These are phyloP conservation scores for Quercus tomentella DNA, from an alignment of 331 rosid species.

Conservation along the genomic window DNA sequence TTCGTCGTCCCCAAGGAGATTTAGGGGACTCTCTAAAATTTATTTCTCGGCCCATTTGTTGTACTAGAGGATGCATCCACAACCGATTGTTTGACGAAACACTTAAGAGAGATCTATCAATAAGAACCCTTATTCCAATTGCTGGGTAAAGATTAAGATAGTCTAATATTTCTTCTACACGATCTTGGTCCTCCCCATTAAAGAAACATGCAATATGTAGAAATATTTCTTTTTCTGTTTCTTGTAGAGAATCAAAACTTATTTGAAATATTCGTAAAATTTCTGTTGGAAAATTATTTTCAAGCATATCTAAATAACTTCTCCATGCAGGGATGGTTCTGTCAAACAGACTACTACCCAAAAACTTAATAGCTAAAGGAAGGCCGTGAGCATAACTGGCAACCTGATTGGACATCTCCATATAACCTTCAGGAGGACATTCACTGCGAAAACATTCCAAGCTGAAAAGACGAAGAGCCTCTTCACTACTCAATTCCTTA, in stretches of 20 bases:
- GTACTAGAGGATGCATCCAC: slow-evolving; percentile 17
- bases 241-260: slow-evolving; percentile 27
- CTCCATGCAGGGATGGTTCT: slow-evolving; percentile 31
- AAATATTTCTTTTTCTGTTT: slow-evolving; percentile 26
- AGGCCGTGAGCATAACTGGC: slow-evolving; percentile 28
- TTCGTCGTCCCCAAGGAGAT: background rate
- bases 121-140: slow-evolving; percentile 19
- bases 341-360: slow-evolving; percentile 25
- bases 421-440: slow-evolving; percentile 16
- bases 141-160: background rate
- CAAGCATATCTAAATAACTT: slow-evolving; percentile 24
- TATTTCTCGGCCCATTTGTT: slow-evolving; percentile 21
- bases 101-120: slow-evolving; percentile 24
- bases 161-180: background rate
- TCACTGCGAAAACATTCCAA: slow-evolving; percentile 20
- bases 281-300: slow-evolving; percentile 15
- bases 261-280: slow-evolving; percentile 25
- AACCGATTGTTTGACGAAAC: background rate
- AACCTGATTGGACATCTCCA: slow-evolving; percentile 24
- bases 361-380: slow-evolving; percentile 35
- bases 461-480: slow-evolving; percentile 27
- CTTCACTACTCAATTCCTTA: slow-evolving; percentile 11
- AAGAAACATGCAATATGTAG: slow-evolving; percentile 25
- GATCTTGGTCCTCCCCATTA: background rate
- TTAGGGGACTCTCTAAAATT: background rate